These are phyloP conservation scores for Fusarium sp. DNA, from an alignment of 2,329 filamentous ascomycete species.

Conservation along the genomic window DNA sequence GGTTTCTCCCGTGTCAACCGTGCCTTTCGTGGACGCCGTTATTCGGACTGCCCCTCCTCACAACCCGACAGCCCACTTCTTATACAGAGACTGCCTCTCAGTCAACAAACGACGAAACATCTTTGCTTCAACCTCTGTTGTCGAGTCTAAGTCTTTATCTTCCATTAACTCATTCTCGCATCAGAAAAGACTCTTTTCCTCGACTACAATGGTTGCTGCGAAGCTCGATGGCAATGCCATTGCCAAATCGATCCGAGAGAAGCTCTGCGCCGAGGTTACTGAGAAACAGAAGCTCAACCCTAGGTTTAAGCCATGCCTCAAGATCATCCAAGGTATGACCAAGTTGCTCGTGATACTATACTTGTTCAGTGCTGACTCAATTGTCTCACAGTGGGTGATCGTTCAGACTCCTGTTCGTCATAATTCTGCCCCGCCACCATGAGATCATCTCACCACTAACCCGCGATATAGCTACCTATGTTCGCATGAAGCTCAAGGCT, in stretches of 20 bases:
- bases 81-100: slow-evolving; percentile 29
- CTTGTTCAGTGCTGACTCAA: slow-evolving; percentile 34
- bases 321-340: slow-evolving; percentile 87
- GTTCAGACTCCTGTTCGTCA: slow-evolving; percentile 82
- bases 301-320: slow-evolving; percentile 86
- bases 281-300: slow-evolving; percentile 84
- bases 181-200: slow-evolving; percentile 50
- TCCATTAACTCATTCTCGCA: slow-evolving; percentile 1
- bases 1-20: slow-evolving; percentile 36
- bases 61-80: slow-evolving; percentile 27
- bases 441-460: slow-evolving; percentile 28
- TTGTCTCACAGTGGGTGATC: slow-evolving; percentile 75
- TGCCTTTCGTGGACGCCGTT: slow-evolving; percentile 25
- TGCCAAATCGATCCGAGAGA: slow-evolving; percentile 88
- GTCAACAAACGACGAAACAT: slow-evolving; percentile 16
- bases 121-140: slow-evolving; percentile 24
- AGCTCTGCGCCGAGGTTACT: slow-evolving; percentile 80
- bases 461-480: slow-evolving; percentile 79
- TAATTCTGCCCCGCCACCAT: slow-evolving; percentile 34
- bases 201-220: slow-evolving; percentile 79
- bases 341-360: slow-evolving; percentile 7
- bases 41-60: slow-evolving; percentile 38
- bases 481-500: slow-evolving; percentile 99
- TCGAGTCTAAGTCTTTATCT: slow-evolving; percentile 19
- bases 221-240: slow-evolving; percentile 97